A percentile compares a stretch with the other conserved stretches of the same genome.
Conservation (phyloP, 352 stramenopile species). For the Pythium volutum region DNA sequence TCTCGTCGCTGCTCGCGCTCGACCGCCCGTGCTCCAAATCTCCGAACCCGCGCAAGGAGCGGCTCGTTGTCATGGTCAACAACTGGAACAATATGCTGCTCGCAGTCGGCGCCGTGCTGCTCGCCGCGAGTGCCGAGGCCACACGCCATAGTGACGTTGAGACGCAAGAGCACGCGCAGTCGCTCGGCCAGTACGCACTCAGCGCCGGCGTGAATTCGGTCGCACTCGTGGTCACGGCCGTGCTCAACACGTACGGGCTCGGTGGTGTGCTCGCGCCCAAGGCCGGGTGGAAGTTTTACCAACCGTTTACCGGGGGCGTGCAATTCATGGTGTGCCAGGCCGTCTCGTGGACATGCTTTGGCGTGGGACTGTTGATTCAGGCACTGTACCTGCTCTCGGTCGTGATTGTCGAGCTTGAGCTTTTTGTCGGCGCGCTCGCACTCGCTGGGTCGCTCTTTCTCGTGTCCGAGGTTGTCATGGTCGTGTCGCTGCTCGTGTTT, state of each 20-base stretch:
- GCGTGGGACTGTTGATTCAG: slow-evolving; percentile 62
- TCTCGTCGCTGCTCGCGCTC: slow-evolving; percentile 73
- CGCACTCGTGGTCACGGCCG: slow-evolving; percentile 63
- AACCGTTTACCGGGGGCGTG: slow-evolving; percentile 75
- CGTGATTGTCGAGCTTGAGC: slow-evolving; percentile 71
- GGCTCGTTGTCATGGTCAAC: slow-evolving; percentile 70
- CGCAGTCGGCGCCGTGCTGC: slow-evolving; percentile 57
- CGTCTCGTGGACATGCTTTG: slow-evolving; percentile 80
- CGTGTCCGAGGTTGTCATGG: slow-evolving; percentile 74
- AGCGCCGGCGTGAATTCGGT: slow-evolving; percentile 58
- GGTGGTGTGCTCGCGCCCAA: slow-evolving; percentile 69
- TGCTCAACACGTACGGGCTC: slow-evolving; percentile 84
- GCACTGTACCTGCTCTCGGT: slow-evolving; percentile 75
- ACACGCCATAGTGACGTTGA: slow-evolving; percentile 32
- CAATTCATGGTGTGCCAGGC: slow-evolving; percentile 75
- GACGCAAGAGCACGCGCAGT: slow-evolving; percentile 26
- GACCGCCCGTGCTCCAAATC: slow-evolving; percentile 35
- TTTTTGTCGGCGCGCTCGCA: slow-evolving; percentile 74
- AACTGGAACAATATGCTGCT: slow-evolving; percentile 88
- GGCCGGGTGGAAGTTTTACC: slow-evolving; percentile 80
- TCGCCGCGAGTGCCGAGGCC: slow-evolving; percentile 61
- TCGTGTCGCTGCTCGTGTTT: slow-evolving; percentile 80
- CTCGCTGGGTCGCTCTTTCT: slow-evolving; percentile 60
- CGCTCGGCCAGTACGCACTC: slow-evolving; percentile 43
- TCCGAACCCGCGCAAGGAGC: slow-evolving; percentile 33